Percentiles rank a stretch among this genome's conserved stretches.
Conservation (phyloP, 352 stramenopile genomes). For the Pythium biforme region DNA sequence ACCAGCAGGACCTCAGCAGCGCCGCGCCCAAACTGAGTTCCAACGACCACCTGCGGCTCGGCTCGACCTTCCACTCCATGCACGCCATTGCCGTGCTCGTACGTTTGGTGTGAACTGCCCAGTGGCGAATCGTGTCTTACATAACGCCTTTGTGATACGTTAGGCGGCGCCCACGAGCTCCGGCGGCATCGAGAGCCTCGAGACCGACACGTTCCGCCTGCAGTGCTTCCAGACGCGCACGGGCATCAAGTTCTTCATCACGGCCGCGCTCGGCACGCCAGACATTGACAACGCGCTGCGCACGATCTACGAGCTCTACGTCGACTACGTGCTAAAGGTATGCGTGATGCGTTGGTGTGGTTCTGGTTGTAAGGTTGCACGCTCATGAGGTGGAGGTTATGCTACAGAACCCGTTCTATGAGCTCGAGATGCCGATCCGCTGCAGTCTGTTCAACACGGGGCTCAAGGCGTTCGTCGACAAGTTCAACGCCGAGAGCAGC, state of each 20-base stretch:
- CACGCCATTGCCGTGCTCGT: constrained; percentile 89
- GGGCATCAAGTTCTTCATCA: constrained; percentile 94
- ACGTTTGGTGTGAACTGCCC: constrained; percentile 12
- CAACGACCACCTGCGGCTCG: constrained; percentile 92
- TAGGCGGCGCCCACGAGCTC: constrained; percentile 80
- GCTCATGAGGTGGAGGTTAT: too few species aligned
- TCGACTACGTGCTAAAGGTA: constrained; percentile 95
- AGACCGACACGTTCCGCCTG: constrained; percentile 90
- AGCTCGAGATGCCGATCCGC: constrained; percentile 94
- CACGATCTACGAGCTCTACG: constrained; percentile 93
- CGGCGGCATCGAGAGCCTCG: constrained; percentile 89
- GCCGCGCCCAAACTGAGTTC: constrained; percentile 82
- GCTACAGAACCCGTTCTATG: constrained; percentile 92
- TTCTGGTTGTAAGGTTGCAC: too few species aligned
- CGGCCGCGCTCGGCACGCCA: constrained; percentile 77
- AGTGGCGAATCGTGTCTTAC: too few species aligned
- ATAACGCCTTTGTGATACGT: not conserved
- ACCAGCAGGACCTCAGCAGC: constrained; percentile 89
- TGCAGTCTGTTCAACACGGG: constrained; percentile 91
- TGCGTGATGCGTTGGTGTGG: not conserved
- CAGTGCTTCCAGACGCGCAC: constrained; percentile 93
- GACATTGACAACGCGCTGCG: constrained; percentile 85
- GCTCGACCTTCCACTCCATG: constrained; percentile 95
- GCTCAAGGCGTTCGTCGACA: constrained; percentile 88
- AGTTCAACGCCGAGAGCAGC: constrained; percentile 71